These are phyloP conservation scores for Colletotrichum simmondsii DNA, from an alignment of 2,329 filamentous ascomycete genomes.

Conservation along the genomic window DNA sequence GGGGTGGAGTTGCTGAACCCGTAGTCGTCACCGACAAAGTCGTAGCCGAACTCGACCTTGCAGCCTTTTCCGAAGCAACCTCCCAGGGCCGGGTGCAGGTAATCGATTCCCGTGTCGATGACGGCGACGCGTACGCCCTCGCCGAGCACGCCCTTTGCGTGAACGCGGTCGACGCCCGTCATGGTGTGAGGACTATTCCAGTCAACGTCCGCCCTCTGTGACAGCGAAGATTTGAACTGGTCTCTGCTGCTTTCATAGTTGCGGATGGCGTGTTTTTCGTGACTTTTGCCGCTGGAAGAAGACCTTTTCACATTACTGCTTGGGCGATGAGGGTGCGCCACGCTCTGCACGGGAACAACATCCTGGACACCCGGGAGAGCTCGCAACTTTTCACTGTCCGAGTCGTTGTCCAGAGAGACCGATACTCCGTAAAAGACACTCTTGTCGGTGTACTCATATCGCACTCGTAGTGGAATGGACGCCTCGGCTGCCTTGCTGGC, in stretches of 20 bases:
- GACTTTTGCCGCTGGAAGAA: not conserved
- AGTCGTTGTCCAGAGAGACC: not conserved
- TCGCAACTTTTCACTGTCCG: not conserved
- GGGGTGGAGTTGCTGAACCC: constrained; percentile 8
- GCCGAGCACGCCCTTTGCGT: constrained; percentile 16
- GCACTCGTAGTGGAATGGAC: constrained; percentile 1
- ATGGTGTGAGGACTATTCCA: constrained; percentile 25
- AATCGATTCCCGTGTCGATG: constrained; percentile 30
- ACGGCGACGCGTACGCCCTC: constrained; percentile 21
- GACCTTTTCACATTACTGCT: not conserved
- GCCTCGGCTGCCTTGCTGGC: not conserved
- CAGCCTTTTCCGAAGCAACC: constrained; percentile 25
- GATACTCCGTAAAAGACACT: constrained; percentile 19
- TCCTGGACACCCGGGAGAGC: constrained; percentile 8
- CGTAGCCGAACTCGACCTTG: constrained; percentile 35
- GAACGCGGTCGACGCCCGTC: constrained; percentile 20
- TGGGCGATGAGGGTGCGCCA: constrained; percentile 4
- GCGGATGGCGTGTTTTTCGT: no score
- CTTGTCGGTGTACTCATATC: constrained; percentile 16
- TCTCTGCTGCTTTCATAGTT: not conserved
- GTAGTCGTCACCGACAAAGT: constrained; percentile 38
- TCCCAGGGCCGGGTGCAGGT: constrained; percentile 14
- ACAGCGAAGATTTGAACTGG: not conserved
- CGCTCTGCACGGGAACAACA: not conserved
- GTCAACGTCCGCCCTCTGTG: not conserved